Percentiles rank a stretch among this genome's conserved stretches.
phyloP scores from a whole-genome alignment of 2,329 filamentous ascomycete species.

The Sclerotinia subarctica region DNA sequence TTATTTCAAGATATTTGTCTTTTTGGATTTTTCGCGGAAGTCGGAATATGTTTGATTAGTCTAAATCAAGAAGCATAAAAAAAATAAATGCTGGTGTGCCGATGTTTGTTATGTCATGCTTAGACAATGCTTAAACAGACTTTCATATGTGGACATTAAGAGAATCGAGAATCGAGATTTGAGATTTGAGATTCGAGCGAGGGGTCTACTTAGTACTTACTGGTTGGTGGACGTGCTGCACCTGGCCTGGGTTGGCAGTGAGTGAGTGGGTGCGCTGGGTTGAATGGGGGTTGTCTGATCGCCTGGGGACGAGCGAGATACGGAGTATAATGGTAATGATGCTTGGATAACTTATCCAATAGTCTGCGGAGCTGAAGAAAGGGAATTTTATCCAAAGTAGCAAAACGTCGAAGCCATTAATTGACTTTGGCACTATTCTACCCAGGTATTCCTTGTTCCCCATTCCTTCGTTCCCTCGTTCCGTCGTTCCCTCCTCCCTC shows the following conservation, averaged over 20 bases:
- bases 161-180: not conserved
- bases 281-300: not conserved
- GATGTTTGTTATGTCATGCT: constrained; percentile 1
- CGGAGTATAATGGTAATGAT: not conserved
- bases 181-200: not conserved
- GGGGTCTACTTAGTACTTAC: no score
- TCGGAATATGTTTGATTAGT: constrained; percentile 10
- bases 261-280: not conserved
- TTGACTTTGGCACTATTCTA: not conserved
- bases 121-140: not conserved
- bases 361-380: not conserved
- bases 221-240: not conserved
- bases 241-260: no score
- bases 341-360: not conserved
- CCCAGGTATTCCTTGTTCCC: no score
- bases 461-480: not conserved
- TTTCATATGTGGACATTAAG: constrained; percentile 6
- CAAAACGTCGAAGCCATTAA: not conserved
- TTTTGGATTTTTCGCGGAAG: constrained; percentile 19
- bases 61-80: not conserved
- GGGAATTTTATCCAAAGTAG: not conserved
- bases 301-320: not conserved
- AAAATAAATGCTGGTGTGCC: not conserved
- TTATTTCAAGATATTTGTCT: not conserved
- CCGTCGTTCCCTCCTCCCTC: no score